Base-by-base conservation (phyloP, 108 stramenopile species). In the Skeletonema menzelii region DNA sequence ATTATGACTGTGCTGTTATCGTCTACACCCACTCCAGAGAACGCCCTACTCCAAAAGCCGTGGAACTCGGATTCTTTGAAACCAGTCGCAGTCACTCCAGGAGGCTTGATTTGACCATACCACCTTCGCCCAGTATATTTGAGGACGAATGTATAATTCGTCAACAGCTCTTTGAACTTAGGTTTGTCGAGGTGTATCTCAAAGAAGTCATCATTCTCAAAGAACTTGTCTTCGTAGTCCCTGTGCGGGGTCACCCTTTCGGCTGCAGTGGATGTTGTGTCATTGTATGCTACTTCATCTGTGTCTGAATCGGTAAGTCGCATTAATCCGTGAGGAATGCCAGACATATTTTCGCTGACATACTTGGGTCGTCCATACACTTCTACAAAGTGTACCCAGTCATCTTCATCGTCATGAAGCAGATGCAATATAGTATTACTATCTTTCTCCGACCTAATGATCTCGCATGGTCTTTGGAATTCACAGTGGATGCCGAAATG, bases 11-110 rank as follows among this genome's bases (percentile, higher is more conserved):
- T 68, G 31, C 60, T 53, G 38, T 76, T 76, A 27, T 63, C 67
- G 11, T 49, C 47, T 1, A 35, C 24, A 8, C 72, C 63, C 19
- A 32, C 11, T n/a, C 63, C 59, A 13, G 35, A 56, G 26, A 76
- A 76, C 11, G 67, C n/a, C n/a, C 32, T 40, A 27, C 60, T 40
- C 75, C 75, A 76, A 63, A 76, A 76, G 28, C 65, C 79, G 47
- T 80, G 79, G 35, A 56, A 80, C 37, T 76, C 67, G n/a, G 8
- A 32, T 12, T 58, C 67, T 20, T 69, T 62, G 8, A 76, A 15
- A 14, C 68, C 53, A 32, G 19, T 15, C 24, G 67, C 32, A n/a
- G 61, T 56, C 38, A 42, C 26, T 28, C 61, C 31, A 49, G 75
- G 63, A 17, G 47, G 37, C 13, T 68, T 44, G 1, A 76, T 76